Evolutionary conservation across 1,139 yeast species (phyloP).

Genomic region (Kodamaea plutei): DNA sequence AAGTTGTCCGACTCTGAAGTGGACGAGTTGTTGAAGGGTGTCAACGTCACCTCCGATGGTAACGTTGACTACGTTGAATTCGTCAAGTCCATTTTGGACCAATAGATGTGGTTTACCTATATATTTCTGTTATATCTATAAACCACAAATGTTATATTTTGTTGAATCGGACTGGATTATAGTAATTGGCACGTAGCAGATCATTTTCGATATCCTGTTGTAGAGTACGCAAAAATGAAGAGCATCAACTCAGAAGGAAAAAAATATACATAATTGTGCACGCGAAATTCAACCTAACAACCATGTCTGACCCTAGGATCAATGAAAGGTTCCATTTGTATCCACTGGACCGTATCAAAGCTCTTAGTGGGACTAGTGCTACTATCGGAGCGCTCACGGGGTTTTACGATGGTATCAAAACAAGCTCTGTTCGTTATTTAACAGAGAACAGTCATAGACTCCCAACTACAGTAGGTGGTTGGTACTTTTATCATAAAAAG

Average conservation of each 20-base stretch:
- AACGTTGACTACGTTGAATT: constrained; percentile 93
- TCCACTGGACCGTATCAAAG: constrained; percentile 34
- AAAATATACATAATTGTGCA: too few relatives aligned
- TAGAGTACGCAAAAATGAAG: too few relatives aligned
- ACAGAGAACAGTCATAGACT: constrained; percentile 82
- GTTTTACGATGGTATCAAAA: constrained; percentile 55
- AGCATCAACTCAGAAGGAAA: too few relatives aligned
- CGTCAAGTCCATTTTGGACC: constrained; percentile 89
- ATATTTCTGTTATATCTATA: constrained; percentile 1
- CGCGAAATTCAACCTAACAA: too few relatives aligned
- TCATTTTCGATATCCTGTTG: too few relatives aligned
- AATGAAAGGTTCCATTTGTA: constrained; percentile 40
- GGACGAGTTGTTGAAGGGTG: constrained; percentile 93
- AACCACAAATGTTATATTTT: neutral
- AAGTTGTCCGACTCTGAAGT: constrained; percentile 87
- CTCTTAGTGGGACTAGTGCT: constrained; percentile 37
- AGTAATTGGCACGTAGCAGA: neutral
- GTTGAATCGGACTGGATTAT: neutral
- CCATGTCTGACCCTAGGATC: constrained; percentile 8
- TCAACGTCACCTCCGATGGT: constrained; percentile 88
- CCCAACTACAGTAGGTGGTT: constrained; percentile 75
- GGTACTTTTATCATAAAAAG: constrained; percentile 86
- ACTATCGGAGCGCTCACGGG: constrained; percentile 62
- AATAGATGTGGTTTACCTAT: constrained; percentile 48
- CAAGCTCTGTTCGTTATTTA: constrained; percentile 56